A percentile compares a stretch with the other conserved stretches of the same genome.
phyloP scores from a whole-genome alignment of 2,329 filamentous ascomycete species.

The Phyllachora maydis region DNA sequence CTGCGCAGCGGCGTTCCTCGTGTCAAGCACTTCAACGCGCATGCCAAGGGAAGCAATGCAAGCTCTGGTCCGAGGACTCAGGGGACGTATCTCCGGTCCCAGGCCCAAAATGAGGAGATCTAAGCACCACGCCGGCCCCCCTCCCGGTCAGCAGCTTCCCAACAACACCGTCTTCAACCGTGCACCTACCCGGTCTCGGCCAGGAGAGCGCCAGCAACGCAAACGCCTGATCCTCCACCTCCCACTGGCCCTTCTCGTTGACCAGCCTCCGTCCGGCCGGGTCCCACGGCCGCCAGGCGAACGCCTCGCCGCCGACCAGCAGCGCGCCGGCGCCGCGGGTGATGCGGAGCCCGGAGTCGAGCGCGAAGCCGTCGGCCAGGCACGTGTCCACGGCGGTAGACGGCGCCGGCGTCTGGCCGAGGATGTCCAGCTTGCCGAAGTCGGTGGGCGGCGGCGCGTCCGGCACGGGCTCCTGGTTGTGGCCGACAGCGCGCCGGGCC shows the following conservation, averaged over 20 bases:
- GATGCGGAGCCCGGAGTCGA: constrained; percentile 63
- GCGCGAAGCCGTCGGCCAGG: constrained; percentile 61
- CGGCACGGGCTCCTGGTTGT: constrained; percentile 9
- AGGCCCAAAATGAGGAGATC: constrained; percentile 83
- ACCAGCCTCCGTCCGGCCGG: constrained; percentile 27
- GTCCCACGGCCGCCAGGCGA: constrained; percentile 70
- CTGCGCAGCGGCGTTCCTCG: constrained; percentile 79
- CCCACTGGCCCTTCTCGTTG: constrained; percentile 67
- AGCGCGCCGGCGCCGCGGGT: constrained; percentile 50
- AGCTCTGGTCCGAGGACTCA: constrained; percentile 54
- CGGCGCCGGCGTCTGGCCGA: constrained; percentile 54
- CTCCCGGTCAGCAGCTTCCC: constrained; percentile 1
- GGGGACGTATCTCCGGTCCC: constrained; percentile 51
- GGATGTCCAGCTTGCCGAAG: constrained; percentile 58
- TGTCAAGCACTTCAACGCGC: constrained; percentile 75
- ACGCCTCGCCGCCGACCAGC: constrained; percentile 71
- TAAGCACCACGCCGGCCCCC: no score
- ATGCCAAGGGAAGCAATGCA: constrained; percentile 63
- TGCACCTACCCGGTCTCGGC: constrained; percentile 74
- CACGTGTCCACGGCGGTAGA: constrained; percentile 72
- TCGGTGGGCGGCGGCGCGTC: constrained; percentile 26
- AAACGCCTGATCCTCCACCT: constrained; percentile 50
- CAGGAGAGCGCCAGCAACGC: constrained; percentile 59
- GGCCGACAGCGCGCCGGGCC: constrained; percentile 3
- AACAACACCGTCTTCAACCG: no score